These are phyloP conservation scores for Zymoseptoria brevis DNA, from an alignment of 2,329 filamentous ascomycete species.

Conservation along the genomic window DNA sequence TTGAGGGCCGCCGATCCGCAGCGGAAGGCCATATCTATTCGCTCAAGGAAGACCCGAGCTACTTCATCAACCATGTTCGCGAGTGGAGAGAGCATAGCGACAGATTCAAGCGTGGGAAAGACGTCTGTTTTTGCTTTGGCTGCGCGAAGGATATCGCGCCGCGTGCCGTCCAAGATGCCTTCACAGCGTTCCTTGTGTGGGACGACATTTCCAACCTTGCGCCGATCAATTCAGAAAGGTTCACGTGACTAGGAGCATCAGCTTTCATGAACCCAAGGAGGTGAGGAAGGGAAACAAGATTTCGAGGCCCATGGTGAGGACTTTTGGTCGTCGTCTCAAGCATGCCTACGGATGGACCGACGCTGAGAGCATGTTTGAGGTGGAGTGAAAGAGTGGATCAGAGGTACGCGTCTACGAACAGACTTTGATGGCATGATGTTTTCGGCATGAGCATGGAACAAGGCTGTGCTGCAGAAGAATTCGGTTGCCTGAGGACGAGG, in stretches of 20 bases:
- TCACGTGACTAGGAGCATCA: constrained; percentile 42
- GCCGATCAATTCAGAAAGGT: constrained; percentile 5
- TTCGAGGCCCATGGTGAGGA: constrained; percentile 38
- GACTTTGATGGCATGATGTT: background rate
- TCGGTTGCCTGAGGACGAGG: background rate
- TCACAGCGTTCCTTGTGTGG: constrained; percentile 14
- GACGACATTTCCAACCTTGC: constrained; percentile 38
- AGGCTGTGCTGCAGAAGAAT: background rate
- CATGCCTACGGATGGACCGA: constrained; percentile 27
- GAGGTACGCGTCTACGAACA: background rate
- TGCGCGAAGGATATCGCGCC: constrained; percentile 12
- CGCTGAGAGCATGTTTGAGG: constrained; percentile 19
- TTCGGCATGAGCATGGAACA: background rate
- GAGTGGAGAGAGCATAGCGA: constrained; percentile 42
- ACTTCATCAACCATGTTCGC: constrained; percentile 42
- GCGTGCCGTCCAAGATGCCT: constrained; percentile 15
- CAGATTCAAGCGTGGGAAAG: constrained; percentile 20
- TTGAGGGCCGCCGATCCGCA: constrained; percentile 35
- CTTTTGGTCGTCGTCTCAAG: constrained; percentile 43
- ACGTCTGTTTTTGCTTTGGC: constrained; percentile 2
- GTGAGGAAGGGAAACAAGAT: constrained; percentile 38
- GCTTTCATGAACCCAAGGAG: constrained; percentile 56
- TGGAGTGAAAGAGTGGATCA: constrained; percentile 8
- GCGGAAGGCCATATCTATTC: constrained; percentile 49
- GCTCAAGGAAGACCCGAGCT: constrained; percentile 52